Conservation (phyloP, 2,329 filamentous ascomycete genomes). For the Trichoderma koningii region DNA sequence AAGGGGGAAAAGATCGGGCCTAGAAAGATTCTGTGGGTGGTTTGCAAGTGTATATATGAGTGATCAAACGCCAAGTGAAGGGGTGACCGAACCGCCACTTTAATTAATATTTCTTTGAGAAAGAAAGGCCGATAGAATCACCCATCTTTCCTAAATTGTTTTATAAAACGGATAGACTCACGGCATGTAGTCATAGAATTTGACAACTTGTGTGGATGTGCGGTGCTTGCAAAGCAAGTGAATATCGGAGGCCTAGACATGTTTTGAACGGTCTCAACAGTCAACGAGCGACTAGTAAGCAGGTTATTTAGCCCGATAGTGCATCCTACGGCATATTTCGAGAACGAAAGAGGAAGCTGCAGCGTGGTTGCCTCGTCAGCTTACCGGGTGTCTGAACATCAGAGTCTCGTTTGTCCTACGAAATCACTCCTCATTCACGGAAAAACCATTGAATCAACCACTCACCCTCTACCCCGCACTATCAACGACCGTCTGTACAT, state of each 20-base stretch:
- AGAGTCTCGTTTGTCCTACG: neutral
- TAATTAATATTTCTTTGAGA: too few species aligned
- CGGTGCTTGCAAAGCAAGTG: too few species aligned
- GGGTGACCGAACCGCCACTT: too few species aligned
- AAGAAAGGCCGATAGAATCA: too few species aligned
- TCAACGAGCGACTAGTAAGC: neutral
- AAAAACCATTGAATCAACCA: neutral
- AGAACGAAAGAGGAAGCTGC: neutral
- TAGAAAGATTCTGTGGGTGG: neutral
- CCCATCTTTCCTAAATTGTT: too few species aligned
- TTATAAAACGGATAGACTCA: too few species aligned
- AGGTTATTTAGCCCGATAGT: neutral
- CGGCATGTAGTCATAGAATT: too few species aligned
- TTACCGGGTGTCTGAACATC: neutral
- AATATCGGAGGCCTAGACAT: too few species aligned
- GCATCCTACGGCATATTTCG: neutral
- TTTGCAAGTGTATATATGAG: neutral
- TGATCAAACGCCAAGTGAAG: too few species aligned
- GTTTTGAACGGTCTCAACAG: neutral
- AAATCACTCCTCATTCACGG: neutral
- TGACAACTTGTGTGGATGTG: too few species aligned
- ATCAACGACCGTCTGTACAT: neutral
- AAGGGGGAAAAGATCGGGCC: neutral
- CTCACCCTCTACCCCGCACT: neutral
- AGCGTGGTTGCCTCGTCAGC: neutral